phyloP scores from a whole-genome alignment of 1,139 yeast species.

The Blastobotrys arbuscula region DNA sequence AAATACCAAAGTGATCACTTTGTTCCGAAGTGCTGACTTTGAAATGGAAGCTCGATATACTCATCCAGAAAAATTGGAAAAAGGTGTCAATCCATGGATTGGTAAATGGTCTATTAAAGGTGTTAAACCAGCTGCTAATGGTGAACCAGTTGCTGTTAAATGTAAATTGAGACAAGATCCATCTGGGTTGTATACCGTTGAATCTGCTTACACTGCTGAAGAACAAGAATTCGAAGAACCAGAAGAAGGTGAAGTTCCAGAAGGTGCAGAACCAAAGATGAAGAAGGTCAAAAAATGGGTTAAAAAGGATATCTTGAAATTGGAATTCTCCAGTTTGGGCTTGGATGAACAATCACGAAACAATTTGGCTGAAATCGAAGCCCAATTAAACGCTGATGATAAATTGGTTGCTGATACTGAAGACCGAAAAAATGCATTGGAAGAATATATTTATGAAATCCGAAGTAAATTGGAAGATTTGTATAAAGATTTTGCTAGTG shows the following conservation, averaged over 20 bases:
- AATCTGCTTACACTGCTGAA: slow-evolving; percentile 91
- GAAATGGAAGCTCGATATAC: slow-evolving; percentile 84
- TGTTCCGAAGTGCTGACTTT: slow-evolving; percentile 88
- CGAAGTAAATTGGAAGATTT: slow-evolving; percentile 95
- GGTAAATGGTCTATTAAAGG: slow-evolving; percentile 87
- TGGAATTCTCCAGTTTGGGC: slow-evolving; percentile 58
- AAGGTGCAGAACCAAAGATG: slow-evolving; percentile 71
- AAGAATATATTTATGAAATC: slow-evolving; percentile 95
- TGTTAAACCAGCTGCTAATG: slow-evolving; percentile 71
- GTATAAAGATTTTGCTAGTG: slow-evolving; percentile 83
- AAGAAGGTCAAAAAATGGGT: slow-evolving; percentile 89
- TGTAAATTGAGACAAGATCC: slow-evolving; percentile 96
- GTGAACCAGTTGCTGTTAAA: slow-evolving; percentile 78
- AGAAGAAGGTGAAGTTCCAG: slow-evolving; percentile 47
- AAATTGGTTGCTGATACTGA: slow-evolving; percentile 98
- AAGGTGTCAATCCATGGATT: slow-evolving; percentile 56
- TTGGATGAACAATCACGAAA: slow-evolving; percentile 56
- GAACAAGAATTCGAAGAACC: slow-evolving; percentile 83
- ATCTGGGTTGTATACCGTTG: slow-evolving; percentile 90
- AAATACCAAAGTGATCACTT: slow-evolving; percentile 88
- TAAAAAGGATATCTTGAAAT: slow-evolving; percentile 74
- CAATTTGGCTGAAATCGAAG: slow-evolving; percentile 71
- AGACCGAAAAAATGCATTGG: slow-evolving; percentile 96
- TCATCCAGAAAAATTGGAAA: slow-evolving; percentile 64
- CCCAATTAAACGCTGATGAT: slow-evolving; percentile 79